These are phyloP conservation scores for Exophiala mesophila DNA, from an alignment of 2,329 filamentous ascomycete species.

Conservation along the genomic window DNA sequence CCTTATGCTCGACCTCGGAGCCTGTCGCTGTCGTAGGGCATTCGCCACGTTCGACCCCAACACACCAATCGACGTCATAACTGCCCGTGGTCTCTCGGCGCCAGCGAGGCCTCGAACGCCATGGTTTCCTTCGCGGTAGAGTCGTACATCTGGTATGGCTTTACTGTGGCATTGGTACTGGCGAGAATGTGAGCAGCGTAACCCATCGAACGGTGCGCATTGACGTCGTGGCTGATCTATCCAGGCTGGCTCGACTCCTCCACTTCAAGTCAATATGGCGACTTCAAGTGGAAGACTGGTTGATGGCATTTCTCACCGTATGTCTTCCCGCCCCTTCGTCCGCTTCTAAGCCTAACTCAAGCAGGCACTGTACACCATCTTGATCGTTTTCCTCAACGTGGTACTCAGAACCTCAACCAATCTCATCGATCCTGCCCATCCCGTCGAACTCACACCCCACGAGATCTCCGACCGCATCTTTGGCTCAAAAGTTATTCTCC, in stretches of 20 bases:
- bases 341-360: constrained; percentile 1
- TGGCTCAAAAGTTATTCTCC: constrained; percentile 53
- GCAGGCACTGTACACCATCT: constrained; percentile 36
- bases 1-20: too few relatives aligned
- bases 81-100: background rate
- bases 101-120: too few relatives aligned
- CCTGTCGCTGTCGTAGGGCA: too few relatives aligned
- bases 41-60: too few relatives aligned
- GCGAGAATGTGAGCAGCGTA: constrained; percentile 24
- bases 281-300: constrained; percentile 54
- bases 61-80: background rate
- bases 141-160: constrained; percentile 27
- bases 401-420: constrained; percentile 43
- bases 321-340: constrained; percentile 11
- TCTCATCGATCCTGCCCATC: constrained; percentile 37
- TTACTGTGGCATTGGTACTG: constrained; percentile 20
- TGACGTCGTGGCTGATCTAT: too few relatives aligned
- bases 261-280: constrained; percentile 23
- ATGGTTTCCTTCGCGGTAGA: constrained; percentile 27
- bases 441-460: constrained; percentile 42
- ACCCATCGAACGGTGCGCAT: too few relatives aligned
- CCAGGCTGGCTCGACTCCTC: constrained; percentile 16
- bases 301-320: constrained; percentile 50
- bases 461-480: constrained; percentile 42
- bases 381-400: constrained; percentile 42